Evolutionary conservation across 352 stramenopile species (phyloP), one percentile per base, ranked within the genome.

Genomic region (Saprolegnia diclina): DNA sequence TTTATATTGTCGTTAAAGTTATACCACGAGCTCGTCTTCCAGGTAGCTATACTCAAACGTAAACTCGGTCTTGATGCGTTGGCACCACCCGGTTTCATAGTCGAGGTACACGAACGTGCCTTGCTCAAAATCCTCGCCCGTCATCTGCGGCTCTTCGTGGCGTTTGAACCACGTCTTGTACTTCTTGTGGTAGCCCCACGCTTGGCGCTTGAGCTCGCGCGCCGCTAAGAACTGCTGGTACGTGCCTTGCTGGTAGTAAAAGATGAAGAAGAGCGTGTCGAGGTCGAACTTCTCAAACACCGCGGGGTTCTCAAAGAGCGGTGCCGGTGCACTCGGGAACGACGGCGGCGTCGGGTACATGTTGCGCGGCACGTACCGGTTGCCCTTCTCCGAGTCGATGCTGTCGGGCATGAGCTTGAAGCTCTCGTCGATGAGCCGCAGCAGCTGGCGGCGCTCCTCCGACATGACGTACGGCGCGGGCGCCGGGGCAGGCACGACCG

Each of bases 151-250:
- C 78, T 99, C 96, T 75, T 98, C 88, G 73, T 99, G 96, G 38
- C 96, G 90, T 83, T 99, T 98, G 78, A 99, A 99, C 97, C 97
- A 99, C 52, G 97, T 99, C 86, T 98, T 98, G 83, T 99, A 99
- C 90, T 99, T 99, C 75, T 99, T 99, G 85, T 99, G 97, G 80
- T 98, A 99, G 45, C 97, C 86, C 97, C 97, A 99, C 72, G 90
- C 98, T 76, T 98, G 92, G 75, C 97, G 96, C 83, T 99, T 99
- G 59, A 99, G 89, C 77, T 99, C 95, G 5, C 92, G 84, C 26
- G 97, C 97, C 22, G 97, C 97, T 61, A 99, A 80, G 73, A 99
- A 99, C 83, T 99, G 97, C 80, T 99, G 95, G 79, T 99, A 99
- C 16, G 96, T 99, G 57, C 96, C 96, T 80, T 99, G 96, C 72